Evolutionary conservation across 345 rosid genomes (phyloP).

Genomic region (Isatis tinctoria): DNA sequence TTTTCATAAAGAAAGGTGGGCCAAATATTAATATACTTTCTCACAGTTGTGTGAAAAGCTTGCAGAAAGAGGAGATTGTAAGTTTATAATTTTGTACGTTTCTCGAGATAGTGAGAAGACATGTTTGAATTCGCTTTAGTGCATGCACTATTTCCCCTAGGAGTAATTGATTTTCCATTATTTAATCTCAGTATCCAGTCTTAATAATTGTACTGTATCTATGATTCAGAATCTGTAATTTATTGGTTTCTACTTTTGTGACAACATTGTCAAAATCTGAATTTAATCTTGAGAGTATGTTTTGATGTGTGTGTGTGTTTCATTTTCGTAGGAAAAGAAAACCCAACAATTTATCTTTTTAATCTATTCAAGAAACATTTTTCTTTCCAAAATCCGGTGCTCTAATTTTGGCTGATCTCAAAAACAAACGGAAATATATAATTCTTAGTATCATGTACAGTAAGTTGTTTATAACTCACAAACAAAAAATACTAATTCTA

Average conservation of each 20-base stretch:
- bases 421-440: no score
- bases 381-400: no score
- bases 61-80: constrained; percentile 20
- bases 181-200: neutral
- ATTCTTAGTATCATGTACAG: no score
- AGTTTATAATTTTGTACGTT: constrained; percentile 32
- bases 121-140: constrained; percentile 30
- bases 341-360: no score
- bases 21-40: constrained; percentile 26
- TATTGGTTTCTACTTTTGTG: constrained; percentile 28
- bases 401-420: neutral
- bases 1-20: constrained; percentile 14
- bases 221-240: constrained; percentile 15
- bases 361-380: no score
- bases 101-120: constrained; percentile 38
- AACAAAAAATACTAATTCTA: neutral
- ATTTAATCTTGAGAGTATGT: constrained; percentile 20
- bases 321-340: no score
- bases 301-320: constrained; percentile 1
- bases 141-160: constrained; percentile 22
- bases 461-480: neutral
- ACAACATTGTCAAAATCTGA: constrained; percentile 25
- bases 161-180: constrained; percentile 3
- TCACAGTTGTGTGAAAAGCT: constrained; percentile 32
- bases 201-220: constrained; percentile 20